These are phyloP conservation scores for Ziziphus jujuba DNA, from an alignment of 306 rosid genomes.

Conservation along the genomic window DNA sequence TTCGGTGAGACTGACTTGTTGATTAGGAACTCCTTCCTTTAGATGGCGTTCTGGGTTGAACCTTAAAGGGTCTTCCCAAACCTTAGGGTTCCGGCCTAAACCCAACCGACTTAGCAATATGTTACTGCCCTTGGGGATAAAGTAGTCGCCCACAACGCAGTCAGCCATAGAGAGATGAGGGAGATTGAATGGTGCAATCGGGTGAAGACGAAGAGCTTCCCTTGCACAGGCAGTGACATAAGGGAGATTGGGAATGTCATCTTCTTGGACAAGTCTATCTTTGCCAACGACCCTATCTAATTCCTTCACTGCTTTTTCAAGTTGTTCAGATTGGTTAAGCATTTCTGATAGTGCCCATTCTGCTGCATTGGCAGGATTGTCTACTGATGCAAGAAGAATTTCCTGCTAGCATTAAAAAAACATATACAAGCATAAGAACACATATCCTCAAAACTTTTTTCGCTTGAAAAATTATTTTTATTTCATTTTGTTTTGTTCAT, in stretches of 20 bases:
- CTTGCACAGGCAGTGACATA: slow-evolving; percentile 43
- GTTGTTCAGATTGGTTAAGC: too few species aligned
- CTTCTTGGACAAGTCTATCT: too few species aligned
- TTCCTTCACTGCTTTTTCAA: too few species aligned
- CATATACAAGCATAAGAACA: too few species aligned
- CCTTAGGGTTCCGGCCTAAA: slow-evolving; percentile 30
- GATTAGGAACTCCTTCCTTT: neutral
- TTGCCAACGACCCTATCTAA: too few species aligned
- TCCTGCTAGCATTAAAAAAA: too few species aligned
- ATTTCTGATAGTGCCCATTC: too few species aligned
- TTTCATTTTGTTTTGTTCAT: too few species aligned
- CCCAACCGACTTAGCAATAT: slow-evolving; percentile 38
- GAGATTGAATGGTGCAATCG: slow-evolving; percentile 29
- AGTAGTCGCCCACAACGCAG: slow-evolving; percentile 22
- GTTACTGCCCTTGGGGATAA: slow-evolving; percentile 46
- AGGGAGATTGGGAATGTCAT: neutral
- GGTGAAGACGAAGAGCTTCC: slow-evolving; percentile 51
- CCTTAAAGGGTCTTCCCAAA: slow-evolving; percentile 34
- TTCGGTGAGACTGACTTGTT: slow-evolving; percentile 17
- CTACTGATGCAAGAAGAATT: too few species aligned
- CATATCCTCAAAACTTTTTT: too few species aligned
- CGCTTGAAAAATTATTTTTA: too few species aligned
- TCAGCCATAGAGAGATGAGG: slow-evolving; percentile 43
- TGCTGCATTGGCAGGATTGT: too few species aligned
- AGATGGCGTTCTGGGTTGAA: slow-evolving; percentile 42